Percentiles rank a stretch among this genome's conserved stretches.
phyloP scores from a whole-genome alignment of 2,329 filamentous ascomycete genomes.

The Colletotrichum lentis region DNA sequence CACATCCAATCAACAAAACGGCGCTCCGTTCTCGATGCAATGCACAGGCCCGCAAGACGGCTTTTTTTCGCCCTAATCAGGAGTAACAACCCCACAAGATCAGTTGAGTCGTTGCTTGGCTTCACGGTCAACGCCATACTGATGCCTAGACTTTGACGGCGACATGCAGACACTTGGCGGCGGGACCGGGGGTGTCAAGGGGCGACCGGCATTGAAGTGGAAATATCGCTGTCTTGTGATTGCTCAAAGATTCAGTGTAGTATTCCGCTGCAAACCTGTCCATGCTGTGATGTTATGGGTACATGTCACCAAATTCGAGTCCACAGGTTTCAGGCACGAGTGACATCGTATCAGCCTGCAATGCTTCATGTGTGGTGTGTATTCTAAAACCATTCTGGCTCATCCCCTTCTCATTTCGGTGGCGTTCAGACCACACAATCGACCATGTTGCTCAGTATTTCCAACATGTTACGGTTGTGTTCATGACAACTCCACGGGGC shows the following conservation, averaged over 20 bases:
- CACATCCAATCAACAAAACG: background rate
- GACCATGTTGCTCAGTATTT: background rate
- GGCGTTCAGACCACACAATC: no score
- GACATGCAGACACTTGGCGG: background rate
- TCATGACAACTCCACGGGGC: constrained; percentile 7
- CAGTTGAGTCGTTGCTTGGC: background rate
- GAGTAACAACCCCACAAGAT: background rate
- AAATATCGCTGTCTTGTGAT: background rate
- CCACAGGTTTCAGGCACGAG: no score
- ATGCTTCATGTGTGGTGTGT: no score
- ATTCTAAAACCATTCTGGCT: no score
- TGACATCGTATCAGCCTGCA: no score
- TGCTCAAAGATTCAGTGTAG: background rate
- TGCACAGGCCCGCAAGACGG: background rate
- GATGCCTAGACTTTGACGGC: background rate
- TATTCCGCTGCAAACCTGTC: background rate
- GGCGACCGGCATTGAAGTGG: background rate
- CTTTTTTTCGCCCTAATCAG: background rate
- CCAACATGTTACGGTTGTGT: background rate
- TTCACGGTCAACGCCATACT: background rate
- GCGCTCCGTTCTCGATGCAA: background rate
- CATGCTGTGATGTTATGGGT: background rate
- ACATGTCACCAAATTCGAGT: no score
- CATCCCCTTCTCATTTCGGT: no score
- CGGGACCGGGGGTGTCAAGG: background rate